Conservation (phyloP, 129 eudicot species). For the Tagetes erecta region DNA sequence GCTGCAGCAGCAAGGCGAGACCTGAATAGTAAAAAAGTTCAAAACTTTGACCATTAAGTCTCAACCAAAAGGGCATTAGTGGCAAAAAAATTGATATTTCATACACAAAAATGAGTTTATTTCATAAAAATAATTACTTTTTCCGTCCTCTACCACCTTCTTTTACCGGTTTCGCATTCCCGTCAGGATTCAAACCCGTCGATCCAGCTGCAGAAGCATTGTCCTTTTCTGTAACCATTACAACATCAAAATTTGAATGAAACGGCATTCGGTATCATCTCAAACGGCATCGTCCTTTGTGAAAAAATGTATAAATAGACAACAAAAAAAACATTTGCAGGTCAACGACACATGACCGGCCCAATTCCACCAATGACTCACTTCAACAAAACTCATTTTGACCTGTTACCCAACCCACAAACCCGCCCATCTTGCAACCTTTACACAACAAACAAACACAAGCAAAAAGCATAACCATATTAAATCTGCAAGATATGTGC, state of each 20-base stretch:
- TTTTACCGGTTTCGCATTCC: constrained; percentile 61
- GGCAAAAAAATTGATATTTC: background rate
- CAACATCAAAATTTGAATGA: constrained; percentile 2
- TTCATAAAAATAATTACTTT: constrained; percentile 47
- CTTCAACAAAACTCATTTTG: background rate
- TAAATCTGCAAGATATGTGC: background rate
- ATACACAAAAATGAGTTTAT: constrained; percentile 6
- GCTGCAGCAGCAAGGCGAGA: constrained; percentile 57
- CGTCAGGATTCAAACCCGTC: constrained; percentile 46
- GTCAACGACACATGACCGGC: background rate
- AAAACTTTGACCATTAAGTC: background rate
- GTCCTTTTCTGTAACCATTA: constrained; percentile 62
- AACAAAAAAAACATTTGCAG: too few species aligned
- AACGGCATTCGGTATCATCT: too few species aligned
- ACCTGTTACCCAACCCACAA: background rate
- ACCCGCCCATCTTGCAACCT: background rate
- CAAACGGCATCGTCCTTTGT: too few species aligned
- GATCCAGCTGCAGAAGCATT: constrained; percentile 52
- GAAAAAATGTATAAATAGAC: too few species aligned
- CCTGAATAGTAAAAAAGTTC: constrained; percentile 38
- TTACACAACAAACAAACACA: background rate
- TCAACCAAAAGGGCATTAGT: constrained; percentile 2
- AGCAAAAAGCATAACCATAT: background rate
- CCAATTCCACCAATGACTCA: background rate
- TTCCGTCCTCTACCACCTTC: constrained; percentile 86